Evolutionary conservation across 169 alveolate species (phyloP).

Genomic region (Plasmodium ovale): DNA sequence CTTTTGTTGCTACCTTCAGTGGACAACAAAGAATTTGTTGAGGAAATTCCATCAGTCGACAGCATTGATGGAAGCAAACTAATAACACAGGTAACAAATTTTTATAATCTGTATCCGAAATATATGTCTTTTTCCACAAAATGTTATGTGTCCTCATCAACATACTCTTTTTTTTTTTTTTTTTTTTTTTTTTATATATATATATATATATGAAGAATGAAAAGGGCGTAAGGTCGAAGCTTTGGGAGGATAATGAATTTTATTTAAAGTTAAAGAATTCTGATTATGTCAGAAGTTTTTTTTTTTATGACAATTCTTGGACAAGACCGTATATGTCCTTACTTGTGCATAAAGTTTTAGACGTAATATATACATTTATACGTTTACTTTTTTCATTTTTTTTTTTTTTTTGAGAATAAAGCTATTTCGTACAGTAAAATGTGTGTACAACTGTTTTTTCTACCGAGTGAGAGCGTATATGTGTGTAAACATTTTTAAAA

Average conservation of each 20-base stretch:
- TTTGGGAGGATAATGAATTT: conserved; percentile 74
- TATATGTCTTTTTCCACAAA: too few species aligned
- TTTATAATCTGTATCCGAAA: too few species aligned
- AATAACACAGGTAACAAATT: conserved; percentile 30
- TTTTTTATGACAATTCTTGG: conserved; percentile 69
- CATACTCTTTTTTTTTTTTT: neutral
- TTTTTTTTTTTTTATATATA: neutral
- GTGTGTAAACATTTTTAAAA: neutral
- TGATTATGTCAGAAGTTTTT: conserved; percentile 66
- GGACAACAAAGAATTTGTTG: conserved; percentile 62
- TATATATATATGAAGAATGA: conserved; percentile 27
- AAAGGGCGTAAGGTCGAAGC: conserved; percentile 52
- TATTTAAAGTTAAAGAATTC: conserved; percentile 55
- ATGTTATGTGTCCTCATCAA: neutral
- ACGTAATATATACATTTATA: conserved; percentile 10
- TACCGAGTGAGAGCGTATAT: too few species aligned
- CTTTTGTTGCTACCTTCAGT: conserved; percentile 8
- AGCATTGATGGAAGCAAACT: conserved; percentile 62
- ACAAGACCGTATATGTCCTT: conserved; percentile 71
- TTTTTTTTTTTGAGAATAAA: neutral
- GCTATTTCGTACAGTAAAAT: too few species aligned
- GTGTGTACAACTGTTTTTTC: too few species aligned
- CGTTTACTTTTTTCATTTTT: neutral
- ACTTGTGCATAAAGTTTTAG: conserved; percentile 68
- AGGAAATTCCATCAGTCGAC: conserved; percentile 71